Conservation (phyloP, 208 protist species). For the Crithidia fasciculata region DNA sequence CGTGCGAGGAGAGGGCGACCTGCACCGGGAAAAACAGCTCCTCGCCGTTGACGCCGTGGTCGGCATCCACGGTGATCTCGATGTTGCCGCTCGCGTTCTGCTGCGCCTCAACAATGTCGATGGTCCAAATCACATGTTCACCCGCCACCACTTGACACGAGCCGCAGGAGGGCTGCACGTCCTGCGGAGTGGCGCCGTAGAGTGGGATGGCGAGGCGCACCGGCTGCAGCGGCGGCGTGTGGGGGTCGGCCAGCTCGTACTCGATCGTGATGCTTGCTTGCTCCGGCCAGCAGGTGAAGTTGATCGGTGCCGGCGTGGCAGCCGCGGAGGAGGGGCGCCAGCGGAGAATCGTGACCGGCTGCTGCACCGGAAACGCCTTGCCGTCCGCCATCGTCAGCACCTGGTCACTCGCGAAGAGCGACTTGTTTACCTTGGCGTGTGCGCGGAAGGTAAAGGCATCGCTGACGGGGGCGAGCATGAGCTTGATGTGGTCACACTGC, state of each 20-base stretch:
- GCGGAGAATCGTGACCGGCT: constrained; percentile 79
- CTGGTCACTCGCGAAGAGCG: constrained; percentile 74
- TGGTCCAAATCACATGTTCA: constrained; percentile 62
- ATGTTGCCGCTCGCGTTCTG: constrained; percentile 70
- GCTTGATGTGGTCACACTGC: constrained; percentile 53
- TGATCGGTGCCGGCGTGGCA: constrained; percentile 54
- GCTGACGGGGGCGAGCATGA: constrained; percentile 59
- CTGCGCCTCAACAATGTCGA: constrained; percentile 55
- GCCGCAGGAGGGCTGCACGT: constrained; percentile 54
- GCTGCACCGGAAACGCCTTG: constrained; percentile 82
- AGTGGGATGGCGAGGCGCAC: constrained; percentile 71
- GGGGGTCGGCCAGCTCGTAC: constrained; percentile 69
- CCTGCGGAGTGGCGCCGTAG: constrained; percentile 42
- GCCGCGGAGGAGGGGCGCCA: constrained; percentile 52
- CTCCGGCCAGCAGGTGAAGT: constrained; percentile 84
- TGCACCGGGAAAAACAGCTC: constrained; percentile 82
- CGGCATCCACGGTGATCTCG: constrained; percentile 57
- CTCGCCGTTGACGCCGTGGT: constrained; percentile 26
- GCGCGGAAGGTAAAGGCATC: constrained; percentile 79
- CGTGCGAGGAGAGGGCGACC: constrained; percentile 50
- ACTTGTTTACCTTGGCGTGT: constrained; percentile 87
- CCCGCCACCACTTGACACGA: constrained; percentile 33
- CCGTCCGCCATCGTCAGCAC: constrained; percentile 81
- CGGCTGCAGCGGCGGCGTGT: constrained; percentile 48
- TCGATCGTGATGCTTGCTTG: constrained; percentile 73